Percentiles rank a stretch among this genome's conserved stretches.
phyloP scores from a whole-genome alignment of 257 asterid species.

The Leonotis leonurus region DNA sequence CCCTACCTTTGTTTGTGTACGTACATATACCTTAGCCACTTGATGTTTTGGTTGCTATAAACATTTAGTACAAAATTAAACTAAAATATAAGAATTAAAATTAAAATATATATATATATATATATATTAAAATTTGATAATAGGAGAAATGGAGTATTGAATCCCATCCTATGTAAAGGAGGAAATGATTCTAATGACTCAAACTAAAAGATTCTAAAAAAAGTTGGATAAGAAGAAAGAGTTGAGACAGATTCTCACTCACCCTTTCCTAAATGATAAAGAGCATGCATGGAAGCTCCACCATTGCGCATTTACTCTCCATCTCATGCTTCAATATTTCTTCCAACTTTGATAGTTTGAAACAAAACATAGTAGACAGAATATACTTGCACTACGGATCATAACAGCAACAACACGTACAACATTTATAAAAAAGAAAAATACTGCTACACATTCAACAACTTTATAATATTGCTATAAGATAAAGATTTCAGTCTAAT shows the following conservation, averaged over 20 bases:
- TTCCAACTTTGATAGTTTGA: neutral
- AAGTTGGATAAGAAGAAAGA: neutral
- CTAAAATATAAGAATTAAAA: no score
- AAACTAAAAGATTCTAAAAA: no score
- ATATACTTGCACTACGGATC: conserved; percentile 7
- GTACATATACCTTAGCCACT: no score
- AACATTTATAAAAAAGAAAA: neutral
- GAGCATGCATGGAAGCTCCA: neutral
- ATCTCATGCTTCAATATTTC: neutral
- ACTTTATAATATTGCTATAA: neutral
- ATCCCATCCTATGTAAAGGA: no score
- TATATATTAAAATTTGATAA: no score
- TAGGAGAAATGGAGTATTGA: no score
- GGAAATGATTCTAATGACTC: no score
- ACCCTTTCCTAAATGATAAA: neutral
- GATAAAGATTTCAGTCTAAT: neutral
- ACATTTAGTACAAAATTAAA: no score
- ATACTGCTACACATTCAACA: no score
- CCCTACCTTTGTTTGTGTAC: neutral
- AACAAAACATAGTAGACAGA: conserved; percentile 14
- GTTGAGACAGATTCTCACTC: conserved; percentile 15
- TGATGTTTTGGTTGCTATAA: no score
- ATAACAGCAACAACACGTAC: neutral
- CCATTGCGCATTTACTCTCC: no score
- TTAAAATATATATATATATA: no score